Conservation (phyloP, 805 yeast genomes). For the Brettanomyces anomalus region DNA sequence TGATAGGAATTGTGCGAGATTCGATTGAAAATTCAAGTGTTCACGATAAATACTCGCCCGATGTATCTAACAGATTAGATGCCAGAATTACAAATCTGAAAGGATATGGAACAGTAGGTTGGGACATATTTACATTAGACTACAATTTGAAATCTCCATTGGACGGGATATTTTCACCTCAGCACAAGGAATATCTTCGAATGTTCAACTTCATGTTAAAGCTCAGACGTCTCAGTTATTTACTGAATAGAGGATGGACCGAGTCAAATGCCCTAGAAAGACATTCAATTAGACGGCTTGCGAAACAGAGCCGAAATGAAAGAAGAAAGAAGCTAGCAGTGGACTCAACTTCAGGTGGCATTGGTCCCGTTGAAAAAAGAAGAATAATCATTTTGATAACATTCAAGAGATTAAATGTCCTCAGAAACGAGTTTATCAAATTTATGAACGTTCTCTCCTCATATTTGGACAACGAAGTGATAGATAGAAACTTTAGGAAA, state of each 20-base stretch:
- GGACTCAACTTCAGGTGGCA: background rate
- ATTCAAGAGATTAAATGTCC: slow-evolving; percentile 26
- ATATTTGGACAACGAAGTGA: slow-evolving; percentile 37
- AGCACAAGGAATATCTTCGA: slow-evolving; percentile 55
- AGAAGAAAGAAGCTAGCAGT: slow-evolving; percentile 4
- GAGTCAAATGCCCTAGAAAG: slow-evolving; percentile 25
- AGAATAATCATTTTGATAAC: slow-evolving; percentile 17
- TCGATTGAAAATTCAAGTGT: slow-evolving; percentile 51
- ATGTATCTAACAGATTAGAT: slow-evolving; percentile 52
- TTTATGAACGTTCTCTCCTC: slow-evolving; percentile 33
- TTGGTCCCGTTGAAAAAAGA: slow-evolving; percentile 11
- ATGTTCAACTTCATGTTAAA: slow-evolving; percentile 84
- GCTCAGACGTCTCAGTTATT: slow-evolving; percentile 50
- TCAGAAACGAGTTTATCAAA: slow-evolving; percentile 31
- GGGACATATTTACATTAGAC: slow-evolving; percentile 90
- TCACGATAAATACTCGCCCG: slow-evolving; percentile 26
- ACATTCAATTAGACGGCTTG: slow-evolving; percentile 15
- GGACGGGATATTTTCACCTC: slow-evolving; percentile 43
- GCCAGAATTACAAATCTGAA: slow-evolving; percentile 72
- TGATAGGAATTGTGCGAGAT: slow-evolving; percentile 56
- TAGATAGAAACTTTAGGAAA: slow-evolving; percentile 29
- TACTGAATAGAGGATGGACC: slow-evolving; percentile 43
- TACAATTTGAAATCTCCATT: slow-evolving; percentile 48
- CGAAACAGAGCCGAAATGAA: slow-evolving; percentile 8
- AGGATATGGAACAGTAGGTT: slow-evolving; percentile 58